Conservation (phyloP, 306 rosid genomes). For the Dicorynia guianensis region DNA sequence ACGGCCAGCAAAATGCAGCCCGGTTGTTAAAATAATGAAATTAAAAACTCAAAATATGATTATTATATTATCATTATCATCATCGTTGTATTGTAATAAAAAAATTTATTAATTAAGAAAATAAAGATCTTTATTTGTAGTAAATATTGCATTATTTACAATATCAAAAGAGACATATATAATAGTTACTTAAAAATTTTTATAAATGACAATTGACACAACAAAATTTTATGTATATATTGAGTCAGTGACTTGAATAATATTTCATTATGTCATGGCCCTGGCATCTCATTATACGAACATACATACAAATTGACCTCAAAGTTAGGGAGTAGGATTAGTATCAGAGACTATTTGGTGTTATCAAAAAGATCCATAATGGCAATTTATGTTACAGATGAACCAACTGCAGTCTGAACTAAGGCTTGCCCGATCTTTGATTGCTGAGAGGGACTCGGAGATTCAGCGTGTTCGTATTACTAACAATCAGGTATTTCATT, state of each 20-base stretch:
- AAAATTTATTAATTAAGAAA: no score
- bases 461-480: slow-evolving; percentile 81
- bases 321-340: background rate
- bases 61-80: no score
- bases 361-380: background rate
- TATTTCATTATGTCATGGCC: background rate
- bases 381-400: slow-evolving; percentile 61
- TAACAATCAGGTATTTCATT: slow-evolving; percentile 76
- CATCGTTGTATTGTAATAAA: no score
- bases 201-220: no score
- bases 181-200: no score
- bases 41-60: no score
- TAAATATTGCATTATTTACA: no score
- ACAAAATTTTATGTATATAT: no score
- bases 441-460: slow-evolving; percentile 92
- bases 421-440: slow-evolving; percentile 92
- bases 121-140: no score
- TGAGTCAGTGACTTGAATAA: background rate
- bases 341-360: slow-evolving; percentile 17
- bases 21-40: no score
- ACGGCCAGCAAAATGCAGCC: background rate
- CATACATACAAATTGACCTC: background rate
- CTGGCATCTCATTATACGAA: background rate
- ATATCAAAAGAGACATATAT: no score
- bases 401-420: slow-evolving; percentile 91